Evolutionary conservation across 2,329 filamentous ascomycete genomes (phyloP).

Genomic region (Colletotrichum coccodes): DNA sequence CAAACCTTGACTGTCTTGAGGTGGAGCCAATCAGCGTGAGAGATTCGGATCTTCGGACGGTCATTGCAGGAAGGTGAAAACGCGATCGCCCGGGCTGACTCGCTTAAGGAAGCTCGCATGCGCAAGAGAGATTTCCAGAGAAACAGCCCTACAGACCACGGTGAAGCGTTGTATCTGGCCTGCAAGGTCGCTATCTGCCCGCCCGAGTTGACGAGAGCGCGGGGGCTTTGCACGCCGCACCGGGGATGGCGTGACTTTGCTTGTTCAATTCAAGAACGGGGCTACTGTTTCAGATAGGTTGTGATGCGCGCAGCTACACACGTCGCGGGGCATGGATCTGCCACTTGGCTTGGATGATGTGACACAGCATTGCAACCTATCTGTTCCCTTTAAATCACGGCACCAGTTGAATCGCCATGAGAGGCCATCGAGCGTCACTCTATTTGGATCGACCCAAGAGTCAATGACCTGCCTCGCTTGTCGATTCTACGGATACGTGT

Average conservation of each 20-base stretch:
- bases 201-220: neutral
- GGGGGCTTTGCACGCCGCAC: neutral
- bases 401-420: neutral
- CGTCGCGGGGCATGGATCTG: conserved; percentile 15
- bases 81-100: conserved; percentile 20
- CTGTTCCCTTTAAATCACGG: neutral
- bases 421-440: neutral
- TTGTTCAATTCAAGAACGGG: conserved; percentile 18
- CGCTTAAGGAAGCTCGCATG: conserved; percentile 3
- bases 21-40: conserved; percentile 27
- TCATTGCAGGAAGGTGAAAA: conserved; percentile 5
- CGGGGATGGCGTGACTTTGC: conserved; percentile 28
- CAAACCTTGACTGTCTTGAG: conserved; percentile 26
- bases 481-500: neutral
- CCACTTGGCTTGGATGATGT: conserved; percentile 18
- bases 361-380: conserved; percentile 24
- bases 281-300: conserved; percentile 21
- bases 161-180: neutral
- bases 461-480: neutral
- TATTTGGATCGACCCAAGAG: conserved; percentile 11
- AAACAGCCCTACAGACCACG: neutral
- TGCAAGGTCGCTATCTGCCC: neutral
- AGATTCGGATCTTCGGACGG: conserved; percentile 29
- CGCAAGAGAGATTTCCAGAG: neutral
- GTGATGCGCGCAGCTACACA: conserved; percentile 8